Base-by-base conservation (phyloP, 495 filamentous ascomycete species). In the Tirmania nivea region DNA sequence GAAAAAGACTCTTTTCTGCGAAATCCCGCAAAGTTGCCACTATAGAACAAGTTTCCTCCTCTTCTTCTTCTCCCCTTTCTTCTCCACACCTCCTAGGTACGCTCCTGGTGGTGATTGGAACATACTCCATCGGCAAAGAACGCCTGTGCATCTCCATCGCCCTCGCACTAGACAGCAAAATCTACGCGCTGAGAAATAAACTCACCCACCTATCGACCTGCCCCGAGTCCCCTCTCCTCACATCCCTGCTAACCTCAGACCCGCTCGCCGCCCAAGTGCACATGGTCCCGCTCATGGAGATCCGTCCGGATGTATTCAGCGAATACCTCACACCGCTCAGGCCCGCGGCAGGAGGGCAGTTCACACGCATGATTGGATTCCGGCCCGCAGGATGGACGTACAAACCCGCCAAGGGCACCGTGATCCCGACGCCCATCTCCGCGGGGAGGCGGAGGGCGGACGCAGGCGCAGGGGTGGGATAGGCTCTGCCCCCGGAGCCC, bases 61-160 rank as follows among this genome's bases (percentile, higher is more conserved):
- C 25, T 31, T 31, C 25, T 7, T 31, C 37, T 48, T 14, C n/a
- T n/a, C n/a, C n/a, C n/a, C n/a, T n/a, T n/a, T n/a, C 49, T 53
- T 55, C 49, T 51, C 31, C 25, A 55, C 50, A 31, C 7, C 25
- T 7, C 25, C 25, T 69, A n/a, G 79, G 78, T 47, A 78, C 85
- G 19, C 74, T 99, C 8, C 75, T 99, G 1, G 83, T 99, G 17
- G 77, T 99, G 9, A 86, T 94, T 56, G 90, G 90, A 53, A 99
- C 90, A 2, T 99, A 99, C 69, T 85, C 79, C 55, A 99, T 99
- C 59, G 90, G 90, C 66, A 99, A 99, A 69, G 90, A 99, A 66
- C 80, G 86, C 53, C 84, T 99, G 60, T 96, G 90, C 66, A 68
- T 92, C 17, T 89, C 85, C 10, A 90, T 96, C 55, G 90, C 90